phyloP scores from a whole-genome alignment of 129 eudicot species.

The Tagetes patula region DNA sequence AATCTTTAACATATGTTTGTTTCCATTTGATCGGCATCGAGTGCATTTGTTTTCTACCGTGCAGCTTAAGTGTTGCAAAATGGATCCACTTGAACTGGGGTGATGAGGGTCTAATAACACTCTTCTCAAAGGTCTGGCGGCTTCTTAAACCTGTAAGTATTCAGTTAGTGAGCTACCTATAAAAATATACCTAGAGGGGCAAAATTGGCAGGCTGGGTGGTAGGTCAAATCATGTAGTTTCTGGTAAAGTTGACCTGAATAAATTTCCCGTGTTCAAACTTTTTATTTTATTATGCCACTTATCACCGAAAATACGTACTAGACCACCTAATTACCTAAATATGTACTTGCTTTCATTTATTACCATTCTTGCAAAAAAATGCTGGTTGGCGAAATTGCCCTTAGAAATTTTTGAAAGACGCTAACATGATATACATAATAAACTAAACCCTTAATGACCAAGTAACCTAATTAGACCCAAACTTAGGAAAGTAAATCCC shows the following conservation, averaged over 20 bases:
- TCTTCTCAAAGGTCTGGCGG: slow-evolving; percentile 78
- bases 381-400: background rate
- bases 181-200: background rate
- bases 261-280: background rate
- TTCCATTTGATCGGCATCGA: background rate
- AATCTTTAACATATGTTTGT: too few species aligned
- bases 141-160: slow-evolving; percentile 75
- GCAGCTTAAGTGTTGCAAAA: slow-evolving; percentile 89
- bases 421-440: background rate
- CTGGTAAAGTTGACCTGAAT: background rate
- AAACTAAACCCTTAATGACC: too few species aligned
- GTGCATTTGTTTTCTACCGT: slow-evolving; percentile 16
- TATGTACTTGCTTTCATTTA: background rate
- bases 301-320: background rate
- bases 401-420: background rate
- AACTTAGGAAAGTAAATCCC: too few species aligned
- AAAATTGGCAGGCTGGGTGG: background rate
- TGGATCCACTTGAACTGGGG: slow-evolving; percentile 99
- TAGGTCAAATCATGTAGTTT: background rate
- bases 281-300: background rate
- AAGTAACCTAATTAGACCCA: too few species aligned
- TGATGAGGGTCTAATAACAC: slow-evolving; percentile 74
- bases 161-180: background rate
- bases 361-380: background rate
- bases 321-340: background rate